Percentiles rank a stretch among this genome's conserved stretches.
These are phyloP conservation scores for Leishmania braziliensis DNA, from an alignment of 208 protist genomes.

Conservation along the genomic window DNA sequence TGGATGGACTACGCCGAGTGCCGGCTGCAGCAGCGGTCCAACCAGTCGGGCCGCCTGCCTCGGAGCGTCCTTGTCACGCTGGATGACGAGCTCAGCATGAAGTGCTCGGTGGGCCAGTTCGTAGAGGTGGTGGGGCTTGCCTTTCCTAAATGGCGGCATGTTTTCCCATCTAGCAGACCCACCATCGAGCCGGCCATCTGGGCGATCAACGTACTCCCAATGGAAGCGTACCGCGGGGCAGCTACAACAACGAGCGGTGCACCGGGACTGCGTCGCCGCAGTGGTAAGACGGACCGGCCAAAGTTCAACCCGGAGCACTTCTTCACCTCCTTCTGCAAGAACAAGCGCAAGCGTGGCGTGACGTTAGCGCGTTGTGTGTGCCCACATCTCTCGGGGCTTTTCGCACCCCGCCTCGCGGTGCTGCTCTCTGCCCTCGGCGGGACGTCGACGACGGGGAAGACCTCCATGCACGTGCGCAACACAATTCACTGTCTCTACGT, in stretches of 20 bases:
- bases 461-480: conserved; percentile 66
- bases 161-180: conserved; percentile 60
- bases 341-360: conserved; percentile 49
- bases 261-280: conserved; percentile 26
- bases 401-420: conserved; percentile 77
- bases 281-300: conserved; percentile 28
- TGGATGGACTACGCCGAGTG: conserved; percentile 93
- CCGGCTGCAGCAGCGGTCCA: conserved; percentile 85
- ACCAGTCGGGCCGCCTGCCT: conserved; percentile 70
- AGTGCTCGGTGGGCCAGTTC: conserved; percentile 85
- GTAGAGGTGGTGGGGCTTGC: conserved; percentile 87
- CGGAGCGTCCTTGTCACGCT: conserved; percentile 80
- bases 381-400: conserved; percentile 82
- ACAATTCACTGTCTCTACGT: conserved; percentile 98
- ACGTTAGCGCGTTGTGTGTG: conserved; percentile 63
- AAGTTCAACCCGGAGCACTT: conserved; percentile 83
- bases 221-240: conserved; percentile 77
- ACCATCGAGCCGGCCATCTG: conserved; percentile 81
- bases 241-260: conserved; percentile 27
- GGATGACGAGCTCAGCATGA: conserved; percentile 81
- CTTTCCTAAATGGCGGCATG: conserved; percentile 70
- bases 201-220: conserved; percentile 75
- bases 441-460: conserved; percentile 62
- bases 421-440: conserved; percentile 78
- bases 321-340: conserved; percentile 61